Conservation (phyloP, 169 alveolate species). For the Cryptosporidium sp. region DNA sequence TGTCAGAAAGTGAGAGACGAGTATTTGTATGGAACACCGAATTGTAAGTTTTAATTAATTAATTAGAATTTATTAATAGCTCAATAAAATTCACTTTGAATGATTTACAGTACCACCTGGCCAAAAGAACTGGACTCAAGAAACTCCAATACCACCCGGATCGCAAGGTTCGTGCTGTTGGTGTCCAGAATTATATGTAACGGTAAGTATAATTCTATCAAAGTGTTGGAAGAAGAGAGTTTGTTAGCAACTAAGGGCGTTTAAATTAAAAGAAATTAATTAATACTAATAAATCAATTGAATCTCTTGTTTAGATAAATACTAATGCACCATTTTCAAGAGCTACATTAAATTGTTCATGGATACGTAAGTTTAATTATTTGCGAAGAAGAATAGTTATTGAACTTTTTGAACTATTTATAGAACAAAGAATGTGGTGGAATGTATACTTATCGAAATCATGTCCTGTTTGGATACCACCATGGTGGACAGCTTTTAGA, state of each 20-base stretch:
- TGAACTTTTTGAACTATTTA: neutral
- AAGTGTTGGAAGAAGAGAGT: neutral
- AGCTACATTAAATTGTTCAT: conserved; percentile 69
- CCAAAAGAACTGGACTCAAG: conserved; percentile 70
- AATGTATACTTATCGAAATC: conserved; percentile 74
- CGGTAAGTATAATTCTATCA: conserved; percentile 9
- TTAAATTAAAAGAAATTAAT: neutral
- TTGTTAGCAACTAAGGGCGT: neutral
- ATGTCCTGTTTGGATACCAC: conserved; percentile 74
- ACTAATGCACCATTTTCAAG: conserved; percentile 74
- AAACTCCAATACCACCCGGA: conserved; percentile 73
- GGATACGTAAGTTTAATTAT: conserved; percentile 68
- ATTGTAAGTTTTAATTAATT: conserved; percentile 43
- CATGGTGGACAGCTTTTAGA: conserved; percentile 75
- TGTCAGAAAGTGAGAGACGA: conserved; percentile 68
- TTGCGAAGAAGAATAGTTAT: neutral
- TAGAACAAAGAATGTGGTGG: conserved; percentile 76
- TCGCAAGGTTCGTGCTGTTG: conserved; percentile 72
- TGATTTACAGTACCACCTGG: conserved; percentile 65
- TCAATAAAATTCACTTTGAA: neutral
- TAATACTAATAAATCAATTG: neutral
- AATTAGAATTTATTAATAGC: neutral
- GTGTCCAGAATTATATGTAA: conserved; percentile 73
- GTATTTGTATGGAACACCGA: conserved; percentile 62
- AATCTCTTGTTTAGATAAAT: conserved; percentile 34